phyloP scores from a whole-genome alignment of 352 stramenopile genomes.

The Phytophthora boehmeriae region DNA sequence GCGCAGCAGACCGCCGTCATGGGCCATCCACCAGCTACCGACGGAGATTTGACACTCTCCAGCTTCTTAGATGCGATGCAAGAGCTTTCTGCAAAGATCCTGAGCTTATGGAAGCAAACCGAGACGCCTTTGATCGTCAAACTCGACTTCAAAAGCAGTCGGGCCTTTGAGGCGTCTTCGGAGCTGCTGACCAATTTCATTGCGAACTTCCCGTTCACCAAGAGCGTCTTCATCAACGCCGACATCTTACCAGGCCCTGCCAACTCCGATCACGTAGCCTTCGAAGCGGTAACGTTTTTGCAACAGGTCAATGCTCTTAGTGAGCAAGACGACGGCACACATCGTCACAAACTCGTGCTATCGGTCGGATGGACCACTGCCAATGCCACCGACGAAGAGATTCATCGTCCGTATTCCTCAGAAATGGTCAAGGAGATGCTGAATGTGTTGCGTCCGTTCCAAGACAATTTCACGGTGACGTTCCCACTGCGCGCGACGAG shows the following conservation, averaged over 20 bases:
- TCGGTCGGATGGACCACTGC: conserved; percentile 77
- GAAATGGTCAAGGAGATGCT: conserved; percentile 72
- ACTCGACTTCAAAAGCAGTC: conserved; percentile 72
- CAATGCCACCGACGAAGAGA: conserved; percentile 59
- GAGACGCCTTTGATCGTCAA: conserved; percentile 70
- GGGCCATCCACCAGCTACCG: conserved; percentile 64
- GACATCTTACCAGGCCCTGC: conserved; percentile 68
- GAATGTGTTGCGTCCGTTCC: conserved; percentile 42
- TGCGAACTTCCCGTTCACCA: conserved; percentile 48
- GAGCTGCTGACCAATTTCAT: conserved; percentile 46
- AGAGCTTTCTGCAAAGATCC: conserved; percentile 26
- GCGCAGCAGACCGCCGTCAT: conserved; percentile 57
- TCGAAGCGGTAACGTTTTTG: conserved; percentile 58
- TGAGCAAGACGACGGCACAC: conserved; percentile 22
- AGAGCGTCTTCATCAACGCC: conserved; percentile 69
- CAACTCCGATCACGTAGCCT: conserved; percentile 41
- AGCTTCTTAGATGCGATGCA: conserved; percentile 58
- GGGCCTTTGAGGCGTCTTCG: conserved; percentile 45
- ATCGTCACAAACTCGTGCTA: conserved; percentile 70
- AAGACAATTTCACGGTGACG: conserved; percentile 51
- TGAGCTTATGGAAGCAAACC: conserved; percentile 3
- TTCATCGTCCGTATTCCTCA: conserved; percentile 50
- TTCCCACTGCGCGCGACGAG: conserved; percentile 72
- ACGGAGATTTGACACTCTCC: conserved; percentile 54
- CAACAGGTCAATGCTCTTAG: conserved; percentile 41